Conservation (phyloP, 2,329 filamentous ascomycete species). For the Hypoxylon sp. region DNA sequence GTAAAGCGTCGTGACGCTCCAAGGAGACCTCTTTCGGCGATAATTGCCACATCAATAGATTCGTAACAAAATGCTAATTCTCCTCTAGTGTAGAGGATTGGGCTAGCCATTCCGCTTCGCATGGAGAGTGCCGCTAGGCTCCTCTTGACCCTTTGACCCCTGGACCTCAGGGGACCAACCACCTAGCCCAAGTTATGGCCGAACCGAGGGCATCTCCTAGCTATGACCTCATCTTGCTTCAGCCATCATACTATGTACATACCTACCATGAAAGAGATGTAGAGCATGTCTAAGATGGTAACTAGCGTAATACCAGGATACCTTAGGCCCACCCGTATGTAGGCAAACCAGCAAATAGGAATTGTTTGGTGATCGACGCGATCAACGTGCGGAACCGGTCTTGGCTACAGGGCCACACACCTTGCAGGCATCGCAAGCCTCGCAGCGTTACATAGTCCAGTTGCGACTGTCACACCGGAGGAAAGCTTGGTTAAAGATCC, state of each 20-base stretch:
- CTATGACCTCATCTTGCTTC: conserved; percentile 34
- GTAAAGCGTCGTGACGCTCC: too few relatives aligned
- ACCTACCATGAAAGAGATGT: too few relatives aligned
- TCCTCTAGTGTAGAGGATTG: background rate
- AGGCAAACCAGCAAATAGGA: conserved; percentile 24
- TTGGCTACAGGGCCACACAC: background rate
- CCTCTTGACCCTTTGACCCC: conserved; percentile 4
- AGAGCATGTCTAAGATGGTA: conserved; percentile 33
- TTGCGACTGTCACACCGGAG: conserved; percentile 29
- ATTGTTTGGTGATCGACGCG: conserved; percentile 30
- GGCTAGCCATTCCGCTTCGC: conserved; percentile 31
- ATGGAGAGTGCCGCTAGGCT: conserved; percentile 31
- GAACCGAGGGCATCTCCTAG: conserved; percentile 31
- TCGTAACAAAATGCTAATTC: background rate
- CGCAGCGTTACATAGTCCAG: conserved; percentile 29
- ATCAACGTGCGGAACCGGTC: conserved; percentile 5
- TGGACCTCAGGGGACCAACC: conserved; percentile 14
- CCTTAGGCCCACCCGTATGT: conserved; percentile 16
- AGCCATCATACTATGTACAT: conserved; percentile 31
- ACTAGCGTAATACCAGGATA: background rate
- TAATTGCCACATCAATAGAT: conserved; percentile 15
- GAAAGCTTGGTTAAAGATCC: conserved; percentile 41
- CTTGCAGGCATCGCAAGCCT: conserved; percentile 24
- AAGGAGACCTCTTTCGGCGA: background rate
- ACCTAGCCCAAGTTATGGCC: conserved; percentile 28